phyloP scores from a whole-genome alignment of 2,329 filamentous ascomycete genomes.

The Phialemoniopsis sp. region DNA sequence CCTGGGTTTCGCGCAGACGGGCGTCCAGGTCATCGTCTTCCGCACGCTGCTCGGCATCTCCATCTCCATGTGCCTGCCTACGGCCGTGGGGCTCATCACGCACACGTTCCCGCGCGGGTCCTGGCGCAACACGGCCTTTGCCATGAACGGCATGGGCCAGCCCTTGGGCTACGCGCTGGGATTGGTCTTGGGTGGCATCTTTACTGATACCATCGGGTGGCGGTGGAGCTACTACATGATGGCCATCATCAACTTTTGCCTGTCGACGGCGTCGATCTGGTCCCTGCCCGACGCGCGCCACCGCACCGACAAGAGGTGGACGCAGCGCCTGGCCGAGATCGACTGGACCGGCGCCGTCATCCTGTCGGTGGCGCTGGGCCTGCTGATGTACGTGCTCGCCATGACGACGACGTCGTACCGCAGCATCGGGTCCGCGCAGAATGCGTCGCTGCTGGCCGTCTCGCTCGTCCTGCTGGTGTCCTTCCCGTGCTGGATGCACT shows the following conservation, averaged over 20 bases:
- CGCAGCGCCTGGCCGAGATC: slow-evolving; percentile 34
- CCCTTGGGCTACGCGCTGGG: slow-evolving; percentile 44
- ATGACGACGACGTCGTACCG: too few relatives aligned
- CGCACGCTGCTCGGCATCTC: slow-evolving; percentile 26
- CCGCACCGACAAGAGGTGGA: slow-evolving; percentile 16
- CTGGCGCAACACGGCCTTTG: slow-evolving; percentile 35
- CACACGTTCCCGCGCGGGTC: slow-evolving; percentile 27
- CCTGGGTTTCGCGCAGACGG: slow-evolving; percentile 24
- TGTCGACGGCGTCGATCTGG: slow-evolving; percentile 30
- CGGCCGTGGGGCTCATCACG: slow-evolving; percentile 29
- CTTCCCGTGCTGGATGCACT: slow-evolving; percentile 52
- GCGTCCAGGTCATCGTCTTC: slow-evolving; percentile 30
- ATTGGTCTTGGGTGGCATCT: slow-evolving; percentile 43
- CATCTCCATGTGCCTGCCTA: slow-evolving; percentile 31
- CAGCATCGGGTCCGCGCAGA: slow-evolving; percentile 30
- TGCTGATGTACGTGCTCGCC: slow-evolving; percentile 49
- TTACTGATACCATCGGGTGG: slow-evolving; percentile 44
- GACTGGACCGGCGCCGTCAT: slow-evolving; percentile 49
- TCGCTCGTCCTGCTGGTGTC: slow-evolving; percentile 36
- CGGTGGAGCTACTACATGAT: slow-evolving; percentile 37
- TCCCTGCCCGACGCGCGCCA: slow-evolving; percentile 21
- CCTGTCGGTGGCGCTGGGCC: slow-evolving; percentile 37
- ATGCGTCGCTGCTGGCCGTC: slow-evolving; percentile 37
- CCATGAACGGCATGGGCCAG: slow-evolving; percentile 37
- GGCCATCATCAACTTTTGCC: slow-evolving; percentile 27